Evolutionary conservation across 2,329 filamentous ascomycete genomes (phyloP).

Genomic region (Chaetothyriales sp.): DNA sequence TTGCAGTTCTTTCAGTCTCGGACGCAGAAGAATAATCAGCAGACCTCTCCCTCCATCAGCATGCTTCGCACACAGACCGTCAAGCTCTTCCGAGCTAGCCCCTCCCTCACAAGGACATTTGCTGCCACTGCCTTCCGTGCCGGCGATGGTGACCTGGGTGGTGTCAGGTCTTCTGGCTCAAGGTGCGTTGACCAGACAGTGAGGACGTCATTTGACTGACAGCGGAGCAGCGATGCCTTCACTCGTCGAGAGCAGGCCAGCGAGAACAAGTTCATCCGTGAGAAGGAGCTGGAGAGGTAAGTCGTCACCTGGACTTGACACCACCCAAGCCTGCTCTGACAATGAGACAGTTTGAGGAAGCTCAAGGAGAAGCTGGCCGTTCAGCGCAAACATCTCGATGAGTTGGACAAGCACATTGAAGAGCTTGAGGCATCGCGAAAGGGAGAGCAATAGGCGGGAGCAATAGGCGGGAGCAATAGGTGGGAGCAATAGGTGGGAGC

Average conservation of each 20-base stretch:
- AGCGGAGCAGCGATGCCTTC: constrained; percentile 63
- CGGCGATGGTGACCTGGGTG: constrained; percentile 55
- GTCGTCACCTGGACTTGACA: constrained; percentile 8
- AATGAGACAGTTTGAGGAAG: constrained; percentile 41
- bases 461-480: not conserved
- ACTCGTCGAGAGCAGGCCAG: constrained; percentile 75
- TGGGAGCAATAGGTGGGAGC: not conserved
- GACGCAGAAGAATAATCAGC: not conserved
- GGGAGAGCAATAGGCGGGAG: constrained; percentile 36
- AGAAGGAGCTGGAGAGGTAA: constrained; percentile 78
- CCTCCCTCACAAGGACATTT: constrained; percentile 41
- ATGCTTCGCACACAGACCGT: constrained; percentile 55
- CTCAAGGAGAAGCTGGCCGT: constrained; percentile 55
- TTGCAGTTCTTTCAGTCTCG: not conserved
- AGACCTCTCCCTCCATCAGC: constrained; percentile 17
- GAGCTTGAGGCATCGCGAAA: constrained; percentile 59
- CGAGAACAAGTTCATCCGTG: constrained; percentile 71
- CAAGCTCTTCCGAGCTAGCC: constrained; percentile 41
- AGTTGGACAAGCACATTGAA: constrained; percentile 79
- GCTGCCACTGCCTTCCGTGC: constrained; percentile 48
- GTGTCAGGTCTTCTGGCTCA: constrained; percentile 21
- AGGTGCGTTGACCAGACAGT: constrained; percentile 21
- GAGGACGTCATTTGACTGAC: not conserved
- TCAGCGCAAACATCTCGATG: constrained; percentile 70
- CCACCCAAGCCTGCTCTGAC: not conserved